A percentile compares a stretch with the other conserved stretches of the same genome.
Evolutionary conservation across 2,329 filamentous ascomycete species (phyloP).

Genomic region (Helicocarpus griseus): DNA sequence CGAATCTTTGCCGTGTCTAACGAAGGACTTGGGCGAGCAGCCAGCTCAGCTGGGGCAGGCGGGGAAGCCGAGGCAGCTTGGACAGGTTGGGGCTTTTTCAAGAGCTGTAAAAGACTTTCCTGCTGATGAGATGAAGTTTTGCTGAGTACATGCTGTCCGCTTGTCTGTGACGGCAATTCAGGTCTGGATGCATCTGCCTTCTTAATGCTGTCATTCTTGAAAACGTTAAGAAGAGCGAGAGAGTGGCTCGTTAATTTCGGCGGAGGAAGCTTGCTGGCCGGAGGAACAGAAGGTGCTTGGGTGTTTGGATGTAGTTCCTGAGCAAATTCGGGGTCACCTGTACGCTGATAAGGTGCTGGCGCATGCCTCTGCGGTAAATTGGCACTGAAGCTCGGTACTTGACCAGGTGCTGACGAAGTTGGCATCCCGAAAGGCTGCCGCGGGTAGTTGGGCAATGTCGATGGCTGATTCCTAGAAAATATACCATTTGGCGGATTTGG

Average conservation of each 20-base stretch:
- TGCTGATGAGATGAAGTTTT: conserved; percentile 26
- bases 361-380: conserved; percentile 1
- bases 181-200: conserved; percentile 17
- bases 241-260: conserved; percentile 51
- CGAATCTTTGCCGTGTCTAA: conserved; percentile 1
- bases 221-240: conserved; percentile 48
- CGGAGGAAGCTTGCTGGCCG: conserved; percentile 48
- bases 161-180: conserved; percentile 12
- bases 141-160: conserved; percentile 13
- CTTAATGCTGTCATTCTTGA: conserved; percentile 35
- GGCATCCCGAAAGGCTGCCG: background rate
- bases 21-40: conserved; percentile 33
- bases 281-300: conserved; percentile 41
- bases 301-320: conserved; percentile 24
- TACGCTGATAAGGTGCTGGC: conserved; percentile 37
- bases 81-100: conserved; percentile 17
- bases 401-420: background rate
- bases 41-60: conserved; percentile 37
- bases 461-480: background rate
- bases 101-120: conserved; percentile 26
- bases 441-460: background rate
- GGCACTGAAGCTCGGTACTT: background rate
- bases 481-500: background rate
- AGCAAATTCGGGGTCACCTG: conserved; percentile 37
- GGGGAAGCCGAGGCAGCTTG: conserved; percentile 9